Evolutionary conservation across 345 rosid genomes (phyloP).

Genomic region (Eutrema heterophyllum): DNA sequence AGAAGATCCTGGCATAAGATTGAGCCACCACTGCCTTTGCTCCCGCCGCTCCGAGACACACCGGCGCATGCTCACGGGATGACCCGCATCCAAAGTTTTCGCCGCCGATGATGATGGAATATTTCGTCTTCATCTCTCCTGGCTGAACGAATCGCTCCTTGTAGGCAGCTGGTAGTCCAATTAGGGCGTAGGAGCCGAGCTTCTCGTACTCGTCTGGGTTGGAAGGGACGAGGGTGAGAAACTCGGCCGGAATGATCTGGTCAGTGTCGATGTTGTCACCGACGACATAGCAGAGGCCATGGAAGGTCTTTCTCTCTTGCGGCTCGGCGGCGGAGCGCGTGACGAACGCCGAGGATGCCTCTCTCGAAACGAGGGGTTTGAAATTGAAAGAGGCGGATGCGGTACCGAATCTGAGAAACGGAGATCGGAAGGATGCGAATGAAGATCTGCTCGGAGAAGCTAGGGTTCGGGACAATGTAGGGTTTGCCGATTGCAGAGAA

Average conservation of each 20-base stretch:
- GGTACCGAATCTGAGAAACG: constrained; percentile 23
- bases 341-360: constrained; percentile 12
- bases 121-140: constrained; percentile 51
- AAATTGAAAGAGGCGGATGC: neutral
- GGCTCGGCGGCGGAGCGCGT: constrained; percentile 29
- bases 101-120: constrained; percentile 67
- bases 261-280: constrained; percentile 97
- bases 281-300: constrained; percentile 87
- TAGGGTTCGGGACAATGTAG: constrained; percentile 29
- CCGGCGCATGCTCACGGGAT: constrained; percentile 95
- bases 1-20: constrained; percentile 84
- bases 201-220: constrained; percentile 79
- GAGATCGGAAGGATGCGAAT: constrained; percentile 1
- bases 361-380: constrained; percentile 8
- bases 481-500: constrained; percentile 24
- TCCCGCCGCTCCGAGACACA: constrained; percentile 89
- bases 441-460: constrained; percentile 4
- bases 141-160: constrained; percentile 59
- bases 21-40: constrained; percentile 75
- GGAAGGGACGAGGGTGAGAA: constrained; percentile 82
- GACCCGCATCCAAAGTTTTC: constrained; percentile 97
- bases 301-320: constrained; percentile 43
- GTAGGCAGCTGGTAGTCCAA: constrained; percentile 73
- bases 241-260: constrained; percentile 92
- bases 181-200: constrained; percentile 75